Evolutionary conservation across 2,329 filamentous ascomycete genomes (phyloP), one percentile per base, ranked within the genome.

Genomic region (Arthroderma uncinatum): DNA sequence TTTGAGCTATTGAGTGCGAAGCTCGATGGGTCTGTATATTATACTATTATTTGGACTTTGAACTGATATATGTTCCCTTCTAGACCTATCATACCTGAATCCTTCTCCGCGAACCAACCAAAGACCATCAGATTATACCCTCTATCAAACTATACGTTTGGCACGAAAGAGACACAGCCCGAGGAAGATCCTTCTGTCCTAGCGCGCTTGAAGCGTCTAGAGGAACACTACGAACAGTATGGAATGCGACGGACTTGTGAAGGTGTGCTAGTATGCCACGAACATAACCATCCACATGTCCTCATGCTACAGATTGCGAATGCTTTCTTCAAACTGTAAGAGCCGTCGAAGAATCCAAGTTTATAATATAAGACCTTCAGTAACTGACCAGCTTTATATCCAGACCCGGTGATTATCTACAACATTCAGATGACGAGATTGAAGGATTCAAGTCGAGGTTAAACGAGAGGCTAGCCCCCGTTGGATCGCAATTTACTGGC

Each of bases 221-320:
- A 97, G 71, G 91, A 97, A 70, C 91, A 98, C 74, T 98, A 95
- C 72, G 79, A 82, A 30, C 80, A 85, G 62, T 84, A 97, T 78
- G 93, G 93, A 68, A 98, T 98, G 93, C 86, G 93, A 58, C 85
- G 93, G 57, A 97, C 93, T 16, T 96, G 92, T 73, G 93, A 98
- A 76, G 93, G 91, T 66, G 89, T 98, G 65, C 81, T 98, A 52
- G 89, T 98, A 64, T 98, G 93, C 76, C 93, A 98, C 72, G 93
- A 98, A 75, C 92, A 97, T 78, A 97, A 96, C 75, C 93, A 97
- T 73, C 93, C 93, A 12, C 93, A 98, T 73, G 95, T 98, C 62
- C 78, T 98, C 64, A 97, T 98, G 93, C 81, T 98, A 62, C 93
- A 98, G 79, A 98, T 98, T 67, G 93, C 93, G 55, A 98, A 98